Percentiles rank a stretch among this genome's conserved stretches.
Conservation (phyloP, 305 asterid genomes). For the Fraxinus ornus region DNA sequence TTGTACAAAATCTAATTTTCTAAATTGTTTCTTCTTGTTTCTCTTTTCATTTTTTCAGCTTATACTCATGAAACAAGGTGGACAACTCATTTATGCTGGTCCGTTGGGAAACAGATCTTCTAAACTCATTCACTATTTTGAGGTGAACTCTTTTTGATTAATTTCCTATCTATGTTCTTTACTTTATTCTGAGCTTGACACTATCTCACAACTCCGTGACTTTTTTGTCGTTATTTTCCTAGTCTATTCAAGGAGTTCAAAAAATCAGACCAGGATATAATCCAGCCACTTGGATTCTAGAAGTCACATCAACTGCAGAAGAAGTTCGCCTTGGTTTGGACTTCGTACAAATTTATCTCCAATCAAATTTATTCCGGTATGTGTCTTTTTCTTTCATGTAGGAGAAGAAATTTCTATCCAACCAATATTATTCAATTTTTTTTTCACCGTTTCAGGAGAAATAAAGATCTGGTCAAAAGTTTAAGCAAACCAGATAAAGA, state of each 20-base stretch:
- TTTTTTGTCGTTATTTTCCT: slow-evolving; percentile 9
- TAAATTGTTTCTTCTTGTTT: background rate
- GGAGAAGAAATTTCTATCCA: background rate
- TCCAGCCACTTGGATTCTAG: slow-evolving; percentile 85
- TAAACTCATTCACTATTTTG: slow-evolving; percentile 58
- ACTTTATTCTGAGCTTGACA: slow-evolving; percentile 11
- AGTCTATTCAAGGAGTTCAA: slow-evolving; percentile 63
- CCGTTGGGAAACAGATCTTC: slow-evolving; percentile 59
- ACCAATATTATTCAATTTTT: background rate
- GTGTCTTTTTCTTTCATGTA: slow-evolving; percentile 4
- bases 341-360: slow-evolving; percentile 63
- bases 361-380: slow-evolving; percentile 52
- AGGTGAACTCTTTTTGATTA: slow-evolving; percentile 37
- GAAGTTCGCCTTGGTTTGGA: slow-evolving; percentile 58
- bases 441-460: slow-evolving; percentile 44
- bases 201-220: background rate
- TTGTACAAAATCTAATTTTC: background rate
- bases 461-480: slow-evolving; percentile 50
- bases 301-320: slow-evolving; percentile 63
- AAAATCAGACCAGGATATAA: slow-evolving; percentile 57
- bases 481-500: slow-evolving; percentile 59
- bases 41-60: slow-evolving; percentile 34
- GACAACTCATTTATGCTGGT: slow-evolving; percentile 75
- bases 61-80: slow-evolving; percentile 72
- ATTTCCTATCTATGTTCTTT: slow-evolving; percentile 4